Conservation (phyloP, 495 filamentous ascomycete species). For the Penicillium maclennaniae region DNA sequence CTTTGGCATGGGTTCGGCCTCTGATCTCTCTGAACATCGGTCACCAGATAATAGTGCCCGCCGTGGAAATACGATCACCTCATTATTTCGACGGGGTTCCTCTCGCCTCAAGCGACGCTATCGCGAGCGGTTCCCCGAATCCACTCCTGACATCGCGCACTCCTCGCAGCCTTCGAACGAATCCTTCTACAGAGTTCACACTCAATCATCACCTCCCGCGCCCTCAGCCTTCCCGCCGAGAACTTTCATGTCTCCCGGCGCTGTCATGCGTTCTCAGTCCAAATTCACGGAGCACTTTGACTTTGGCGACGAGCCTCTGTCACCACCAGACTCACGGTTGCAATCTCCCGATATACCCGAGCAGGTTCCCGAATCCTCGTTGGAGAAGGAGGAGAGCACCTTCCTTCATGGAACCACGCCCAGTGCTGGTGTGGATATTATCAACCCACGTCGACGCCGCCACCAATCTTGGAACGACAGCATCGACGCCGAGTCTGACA, state of each 20-base stretch:
- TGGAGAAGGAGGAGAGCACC: conserved; percentile 21
- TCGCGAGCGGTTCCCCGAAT: conserved; percentile 50
- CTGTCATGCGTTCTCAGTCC: conserved; percentile 73
- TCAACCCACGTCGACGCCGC: conserved; percentile 23
- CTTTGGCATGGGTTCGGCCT: conserved; percentile 46
- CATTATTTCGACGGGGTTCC: conserved; percentile 69
- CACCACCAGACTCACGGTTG: conserved; percentile 73
- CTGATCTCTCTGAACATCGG: conserved; percentile 46
- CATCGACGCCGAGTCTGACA: conserved; percentile 31
- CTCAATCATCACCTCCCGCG: conserved; percentile 34
- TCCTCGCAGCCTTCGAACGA: conserved; percentile 84
- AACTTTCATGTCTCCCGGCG: conserved; percentile 45
- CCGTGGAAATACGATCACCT: conserved; percentile 51
- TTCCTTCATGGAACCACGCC: conserved; percentile 24
- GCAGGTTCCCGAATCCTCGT: conserved; percentile 24
- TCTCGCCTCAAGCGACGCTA: conserved; percentile 55
- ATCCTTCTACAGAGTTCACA: conserved; percentile 56
- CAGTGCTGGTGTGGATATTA: conserved; percentile 25
- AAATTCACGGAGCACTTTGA: conserved; percentile 79
- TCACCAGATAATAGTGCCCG: conserved; percentile 46
- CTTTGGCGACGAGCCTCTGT: conserved; percentile 76
- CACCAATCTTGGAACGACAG: conserved; percentile 38
- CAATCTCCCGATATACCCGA: conserved; percentile 57
- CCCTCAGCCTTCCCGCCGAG: conserved; percentile 35
- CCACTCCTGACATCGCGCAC: conserved; percentile 66